phyloP scores from a whole-genome alignment of 331 rosid species.

The Quercus lobata region DNA sequence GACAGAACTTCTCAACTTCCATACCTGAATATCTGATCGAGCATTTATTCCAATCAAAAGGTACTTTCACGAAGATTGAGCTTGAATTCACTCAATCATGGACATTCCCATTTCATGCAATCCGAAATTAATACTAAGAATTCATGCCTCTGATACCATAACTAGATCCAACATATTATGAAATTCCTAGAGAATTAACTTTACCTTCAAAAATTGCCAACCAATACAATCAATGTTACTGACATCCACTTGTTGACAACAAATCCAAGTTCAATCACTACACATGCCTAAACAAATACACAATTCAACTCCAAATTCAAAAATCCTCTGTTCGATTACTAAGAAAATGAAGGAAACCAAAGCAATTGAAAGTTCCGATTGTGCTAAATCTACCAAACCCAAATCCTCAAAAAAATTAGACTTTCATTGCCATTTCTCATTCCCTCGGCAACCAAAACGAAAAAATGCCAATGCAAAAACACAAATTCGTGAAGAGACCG shows the following conservation, averaged over 20 bases:
- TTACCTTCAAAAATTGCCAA: conserved; percentile 4
- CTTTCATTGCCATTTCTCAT: neutral
- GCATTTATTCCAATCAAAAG: neutral
- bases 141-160: conserved; percentile 1
- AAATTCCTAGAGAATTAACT: neutral
- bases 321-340: neutral
- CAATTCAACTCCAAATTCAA: conserved; percentile 15
- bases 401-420: neutral
- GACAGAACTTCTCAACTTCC: no score
- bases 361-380: neutral
- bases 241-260: conserved; percentile 10
- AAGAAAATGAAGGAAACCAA: neutral
- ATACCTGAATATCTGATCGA: neutral
- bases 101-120: neutral
- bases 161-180: neutral
- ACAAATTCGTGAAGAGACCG: neutral
- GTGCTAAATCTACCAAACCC: neutral
- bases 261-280: conserved; percentile 8
- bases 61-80: neutral
- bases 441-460: neutral
- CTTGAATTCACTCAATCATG: neutral
- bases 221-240: conserved; percentile 23
- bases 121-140: neutral
- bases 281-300: conserved; percentile 5
- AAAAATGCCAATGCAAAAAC: conserved; percentile 12